A percentile compares a stretch with the other conserved stretches of the same genome.
These are phyloP conservation scores for Rhipidocladum racemiflorum DNA, from an alignment of 176 grass and related monocot species.

Conservation along the genomic window DNA sequence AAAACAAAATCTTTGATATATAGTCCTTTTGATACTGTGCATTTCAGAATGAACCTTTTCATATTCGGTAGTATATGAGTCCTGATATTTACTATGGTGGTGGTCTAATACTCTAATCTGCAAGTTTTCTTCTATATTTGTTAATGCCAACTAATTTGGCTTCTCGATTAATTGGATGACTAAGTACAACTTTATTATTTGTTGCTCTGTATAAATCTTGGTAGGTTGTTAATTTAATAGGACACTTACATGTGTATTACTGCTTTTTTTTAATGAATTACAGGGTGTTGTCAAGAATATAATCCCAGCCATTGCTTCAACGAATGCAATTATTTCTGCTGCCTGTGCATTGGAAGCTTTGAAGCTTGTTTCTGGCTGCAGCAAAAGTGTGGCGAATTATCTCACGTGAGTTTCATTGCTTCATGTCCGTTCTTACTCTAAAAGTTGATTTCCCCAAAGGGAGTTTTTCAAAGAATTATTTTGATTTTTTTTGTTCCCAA, in stretches of 20 bases:
- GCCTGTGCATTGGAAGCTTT: slow-evolving; percentile 92
- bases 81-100: background rate
- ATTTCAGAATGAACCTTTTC: background rate
- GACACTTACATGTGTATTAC: slow-evolving; percentile 20
- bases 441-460: slow-evolving; percentile 7
- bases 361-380: slow-evolving; percentile 95
- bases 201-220: background rate
- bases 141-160: background rate
- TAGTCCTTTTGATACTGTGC: background rate
- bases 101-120: background rate
- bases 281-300: slow-evolving; percentile 99
- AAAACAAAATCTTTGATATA: background rate
- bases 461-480: background rate
- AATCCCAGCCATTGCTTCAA: slow-evolving; percentile 97
- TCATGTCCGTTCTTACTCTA: slow-evolving; percentile 10
- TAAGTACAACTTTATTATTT: slow-evolving; percentile 10
- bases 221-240: slow-evolving; percentile 6
- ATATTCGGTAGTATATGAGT: background rate
- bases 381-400: slow-evolving; percentile 97
- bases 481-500: background rate
- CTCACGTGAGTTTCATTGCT: slow-evolving; percentile 63
- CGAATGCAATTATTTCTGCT: slow-evolving; percentile 96
- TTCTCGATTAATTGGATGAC: background rate
- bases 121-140: background rate
- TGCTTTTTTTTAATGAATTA: slow-evolving; percentile 23